These are phyloP conservation scores for Pseudocercospora macadamiae DNA, from an alignment of 2,329 filamentous ascomycete genomes.

Conservation along the genomic window DNA sequence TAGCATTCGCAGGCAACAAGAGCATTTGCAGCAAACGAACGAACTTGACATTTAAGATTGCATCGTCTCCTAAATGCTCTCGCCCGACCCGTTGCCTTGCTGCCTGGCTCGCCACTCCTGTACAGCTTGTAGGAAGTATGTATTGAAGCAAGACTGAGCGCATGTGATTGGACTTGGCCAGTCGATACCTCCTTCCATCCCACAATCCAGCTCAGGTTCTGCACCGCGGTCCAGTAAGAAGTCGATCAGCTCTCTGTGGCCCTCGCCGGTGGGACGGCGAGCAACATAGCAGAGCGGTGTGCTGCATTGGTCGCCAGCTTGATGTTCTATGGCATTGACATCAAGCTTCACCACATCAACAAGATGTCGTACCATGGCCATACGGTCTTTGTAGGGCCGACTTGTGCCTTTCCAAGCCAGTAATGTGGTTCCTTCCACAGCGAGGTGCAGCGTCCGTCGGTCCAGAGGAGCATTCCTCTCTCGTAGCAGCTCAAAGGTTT, in stretches of 20 bases:
- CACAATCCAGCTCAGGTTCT: neutral
- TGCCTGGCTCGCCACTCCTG: neutral
- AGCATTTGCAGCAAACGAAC: neutral
- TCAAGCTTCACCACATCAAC: neutral
- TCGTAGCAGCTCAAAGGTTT: slow-evolving; percentile 3
- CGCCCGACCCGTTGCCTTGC: neutral
- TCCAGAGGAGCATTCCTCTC: neutral
- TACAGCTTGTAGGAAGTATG: neutral
- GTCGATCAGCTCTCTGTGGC: neutral
- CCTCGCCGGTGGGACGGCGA: neutral
- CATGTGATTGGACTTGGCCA: neutral
- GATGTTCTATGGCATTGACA: neutral
- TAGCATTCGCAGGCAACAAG: neutral
- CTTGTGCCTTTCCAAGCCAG: neutral
- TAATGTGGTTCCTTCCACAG: neutral
- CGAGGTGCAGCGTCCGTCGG: neutral
- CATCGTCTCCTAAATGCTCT: neutral
- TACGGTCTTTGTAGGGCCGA: neutral
- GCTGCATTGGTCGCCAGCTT: neutral
- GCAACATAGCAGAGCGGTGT: neutral
- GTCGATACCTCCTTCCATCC: neutral
- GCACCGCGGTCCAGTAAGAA: neutral
- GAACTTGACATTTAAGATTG: too few species aligned
- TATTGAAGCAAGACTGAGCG: neutral
- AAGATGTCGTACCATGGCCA: neutral